A percentile compares a stretch with the other conserved stretches of the same genome.
These are phyloP conservation scores for Passiflora organensis DNA, from an alignment of 345 rosid genomes.

Conservation along the genomic window DNA sequence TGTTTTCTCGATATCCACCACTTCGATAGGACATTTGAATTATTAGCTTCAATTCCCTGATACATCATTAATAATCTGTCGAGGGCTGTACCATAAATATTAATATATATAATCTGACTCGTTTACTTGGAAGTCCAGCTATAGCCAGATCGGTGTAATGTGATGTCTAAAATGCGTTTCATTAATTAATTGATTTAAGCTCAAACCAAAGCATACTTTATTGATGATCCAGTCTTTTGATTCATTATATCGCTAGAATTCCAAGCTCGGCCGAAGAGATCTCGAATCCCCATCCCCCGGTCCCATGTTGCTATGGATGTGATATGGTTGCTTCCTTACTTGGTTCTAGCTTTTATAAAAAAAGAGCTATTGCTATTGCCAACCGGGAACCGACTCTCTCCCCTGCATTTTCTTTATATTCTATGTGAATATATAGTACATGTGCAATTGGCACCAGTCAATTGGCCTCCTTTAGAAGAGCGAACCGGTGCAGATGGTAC, in stretches of 20 bases:
- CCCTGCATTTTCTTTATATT: neutral
- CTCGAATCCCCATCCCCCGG: constrained; percentile 34
- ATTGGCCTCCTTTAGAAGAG: constrained; percentile 10
- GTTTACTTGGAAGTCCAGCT: constrained; percentile 1
- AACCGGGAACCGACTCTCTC: constrained; percentile 25
- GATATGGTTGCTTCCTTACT: constrained; percentile 28
- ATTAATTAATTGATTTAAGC: constrained; percentile 33
- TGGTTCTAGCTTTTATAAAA: constrained; percentile 20
- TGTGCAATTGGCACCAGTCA: constrained; percentile 10
- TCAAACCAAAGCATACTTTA: constrained; percentile 17
- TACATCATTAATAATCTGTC: neutral
- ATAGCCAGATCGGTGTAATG: neutral
- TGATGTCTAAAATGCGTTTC: constrained; percentile 28
- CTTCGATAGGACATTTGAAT: neutral
- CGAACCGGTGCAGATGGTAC: constrained; percentile 11
- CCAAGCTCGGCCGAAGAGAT: constrained; percentile 23
- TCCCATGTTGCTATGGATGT: constrained; percentile 35
- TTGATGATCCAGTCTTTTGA: constrained; percentile 23
- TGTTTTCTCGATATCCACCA: too few species aligned
- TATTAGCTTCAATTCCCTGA: too few species aligned
- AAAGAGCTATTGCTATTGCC: constrained; percentile 35
- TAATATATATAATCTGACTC: neutral
- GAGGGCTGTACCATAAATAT: neutral
- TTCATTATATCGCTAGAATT: constrained; percentile 28
- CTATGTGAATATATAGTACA: neutral